Evolutionary conservation across 805 yeast species (phyloP).

Genomic region (Candida patagonica): DNA sequence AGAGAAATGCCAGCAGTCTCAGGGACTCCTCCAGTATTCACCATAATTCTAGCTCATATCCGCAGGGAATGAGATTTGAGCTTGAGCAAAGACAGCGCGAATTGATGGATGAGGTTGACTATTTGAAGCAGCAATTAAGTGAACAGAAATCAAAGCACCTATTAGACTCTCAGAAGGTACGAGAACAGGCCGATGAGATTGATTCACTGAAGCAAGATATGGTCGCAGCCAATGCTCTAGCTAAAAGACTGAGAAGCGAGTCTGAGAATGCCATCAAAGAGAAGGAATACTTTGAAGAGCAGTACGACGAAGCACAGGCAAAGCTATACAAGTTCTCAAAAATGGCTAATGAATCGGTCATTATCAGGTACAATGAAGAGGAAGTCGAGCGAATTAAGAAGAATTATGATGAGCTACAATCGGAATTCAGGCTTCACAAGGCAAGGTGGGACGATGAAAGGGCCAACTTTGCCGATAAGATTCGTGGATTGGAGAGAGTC

Average conservation of each 20-base stretch:
- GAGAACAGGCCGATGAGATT: not conserved
- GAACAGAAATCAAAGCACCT: not conserved
- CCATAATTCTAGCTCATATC: not conserved
- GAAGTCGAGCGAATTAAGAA: conserved; percentile 23
- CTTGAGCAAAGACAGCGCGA: not conserved
- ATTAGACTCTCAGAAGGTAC: not conserved
- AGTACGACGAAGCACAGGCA: conserved; percentile 6
- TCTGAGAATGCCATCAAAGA: conserved; percentile 2
- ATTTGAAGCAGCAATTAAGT: not conserved
- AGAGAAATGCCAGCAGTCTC: not conserved
- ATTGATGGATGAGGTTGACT: not conserved
- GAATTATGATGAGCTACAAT: conserved; percentile 17
- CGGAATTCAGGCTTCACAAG: conserved; percentile 28
- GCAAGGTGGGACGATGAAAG: conserved; percentile 10
- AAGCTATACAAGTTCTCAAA: conserved; percentile 2
- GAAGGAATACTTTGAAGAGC: conserved; percentile 4
- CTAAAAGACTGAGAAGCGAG: not conserved
- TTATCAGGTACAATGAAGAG: conserved; percentile 7
- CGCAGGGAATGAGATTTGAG: not conserved
- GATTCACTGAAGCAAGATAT: not conserved
- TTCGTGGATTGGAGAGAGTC: conserved; percentile 12
- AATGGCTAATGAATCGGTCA: conserved; percentile 6
- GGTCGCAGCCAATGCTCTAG: not conserved
- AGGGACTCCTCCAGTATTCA: not conserved
- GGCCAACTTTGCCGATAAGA: not conserved